Conservation (phyloP, 371 early-diverging fungal species). For the Rhizopus microsporus region DNA sequence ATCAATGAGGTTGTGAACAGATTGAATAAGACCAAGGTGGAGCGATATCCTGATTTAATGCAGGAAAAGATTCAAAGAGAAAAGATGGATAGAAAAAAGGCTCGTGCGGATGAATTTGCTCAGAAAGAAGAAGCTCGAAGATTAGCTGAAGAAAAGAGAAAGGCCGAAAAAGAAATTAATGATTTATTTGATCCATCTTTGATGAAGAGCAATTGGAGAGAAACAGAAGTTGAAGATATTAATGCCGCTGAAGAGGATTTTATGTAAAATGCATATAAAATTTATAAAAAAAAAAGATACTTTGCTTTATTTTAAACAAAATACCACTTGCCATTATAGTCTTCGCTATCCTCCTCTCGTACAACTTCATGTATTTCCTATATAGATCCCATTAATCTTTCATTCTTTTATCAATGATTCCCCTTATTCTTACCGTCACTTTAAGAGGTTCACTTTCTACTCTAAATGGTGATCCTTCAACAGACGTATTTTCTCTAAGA, state of each 20-base stretch:
- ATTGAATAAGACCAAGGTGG: slow-evolving; percentile 89
- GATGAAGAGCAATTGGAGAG: slow-evolving; percentile 66
- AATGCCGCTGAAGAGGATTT: slow-evolving; percentile 75
- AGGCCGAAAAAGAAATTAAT: slow-evolving; percentile 55
- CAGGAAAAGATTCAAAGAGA: slow-evolving; percentile 71
- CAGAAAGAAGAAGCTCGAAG: slow-evolving; percentile 42
- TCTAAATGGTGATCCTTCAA: slow-evolving; percentile 20
- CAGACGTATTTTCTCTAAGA: slow-evolving; percentile 12
- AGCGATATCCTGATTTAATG: slow-evolving; percentile 73
- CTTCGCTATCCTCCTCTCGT: slow-evolving; percentile 10
- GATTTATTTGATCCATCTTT: slow-evolving; percentile 55
- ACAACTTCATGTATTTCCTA: slow-evolving; percentile 1
- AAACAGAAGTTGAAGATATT: slow-evolving; percentile 53
- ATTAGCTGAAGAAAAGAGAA: slow-evolving; percentile 39
- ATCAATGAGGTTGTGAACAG: slow-evolving; percentile 88
- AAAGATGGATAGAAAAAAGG: slow-evolving; percentile 53
- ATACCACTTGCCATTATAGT: slow-evolving; percentile 22
- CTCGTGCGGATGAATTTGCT: slow-evolving; percentile 53
- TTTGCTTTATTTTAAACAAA: slow-evolving; percentile 7
- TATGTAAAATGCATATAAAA: slow-evolving; percentile 48
- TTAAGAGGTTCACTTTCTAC: slow-evolving; percentile 3
- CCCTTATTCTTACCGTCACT: background rate
- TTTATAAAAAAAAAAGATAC: too few relatives aligned
- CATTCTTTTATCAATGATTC: background rate
- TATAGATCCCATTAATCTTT: background rate